Evolutionary conservation across 768 basidiomycete species (phyloP).

Genomic region (Boletus rufocinnamomeus): DNA sequence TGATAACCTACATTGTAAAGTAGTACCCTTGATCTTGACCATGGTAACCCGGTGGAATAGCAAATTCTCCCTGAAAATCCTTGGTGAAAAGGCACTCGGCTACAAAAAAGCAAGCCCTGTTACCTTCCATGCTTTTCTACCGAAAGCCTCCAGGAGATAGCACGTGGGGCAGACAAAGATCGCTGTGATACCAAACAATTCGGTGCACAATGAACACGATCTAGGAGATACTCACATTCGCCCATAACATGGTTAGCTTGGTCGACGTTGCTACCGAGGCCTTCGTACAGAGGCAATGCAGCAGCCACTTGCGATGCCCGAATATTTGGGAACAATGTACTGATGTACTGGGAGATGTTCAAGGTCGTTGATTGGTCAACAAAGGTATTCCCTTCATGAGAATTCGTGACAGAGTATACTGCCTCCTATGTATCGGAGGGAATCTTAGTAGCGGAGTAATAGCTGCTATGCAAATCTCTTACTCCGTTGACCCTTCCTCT

Average conservation of each 20-base stretch:
- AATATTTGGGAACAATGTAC: not conserved
- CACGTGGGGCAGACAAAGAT: slow-evolving; percentile 10
- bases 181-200: not conserved
- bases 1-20: not conserved
- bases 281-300: slow-evolving; percentile 1
- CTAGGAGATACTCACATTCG: not conserved
- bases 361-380: not conserved
- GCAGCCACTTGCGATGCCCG: not conserved
- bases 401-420: slow-evolving; percentile 7
- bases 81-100: not conserved
- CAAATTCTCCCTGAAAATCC: slow-evolving; percentile 6
- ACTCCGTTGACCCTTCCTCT: slow-evolving; percentile 10
- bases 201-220: not conserved
- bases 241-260: slow-evolving; percentile 4
- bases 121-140: slow-evolving; percentile 10
- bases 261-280: not conserved
- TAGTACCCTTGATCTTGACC: slow-evolving; percentile 3
- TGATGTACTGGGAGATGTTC: slow-evolving; percentile 4
- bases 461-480: not conserved
- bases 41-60: slow-evolving; percentile 8
- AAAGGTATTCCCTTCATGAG: slow-evolving; percentile 4
- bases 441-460: not conserved
- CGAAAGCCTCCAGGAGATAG: slow-evolving; percentile 6
- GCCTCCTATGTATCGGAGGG: not conserved
- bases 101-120: not conserved